Conservation (phyloP, 176 grass and related monocot genomes). For the Tillandsia leiboldiana region DNA sequence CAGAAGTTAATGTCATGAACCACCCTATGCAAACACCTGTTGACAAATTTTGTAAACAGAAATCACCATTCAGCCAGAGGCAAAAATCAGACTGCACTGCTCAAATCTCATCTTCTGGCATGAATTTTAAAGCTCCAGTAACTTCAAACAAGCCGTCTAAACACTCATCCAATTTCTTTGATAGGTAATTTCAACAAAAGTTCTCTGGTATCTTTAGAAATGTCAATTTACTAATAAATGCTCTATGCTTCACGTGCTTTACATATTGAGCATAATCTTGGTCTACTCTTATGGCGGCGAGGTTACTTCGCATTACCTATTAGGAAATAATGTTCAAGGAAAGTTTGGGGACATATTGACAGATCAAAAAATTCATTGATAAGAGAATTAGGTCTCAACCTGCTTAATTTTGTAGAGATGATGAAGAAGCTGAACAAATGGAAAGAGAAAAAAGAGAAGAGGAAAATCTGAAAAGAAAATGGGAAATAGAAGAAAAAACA, state of each 20-base stretch:
- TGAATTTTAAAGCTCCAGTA: constrained; percentile 22
- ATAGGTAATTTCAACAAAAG: constrained; percentile 34
- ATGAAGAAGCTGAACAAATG: too few species aligned
- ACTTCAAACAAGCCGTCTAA: constrained; percentile 42
- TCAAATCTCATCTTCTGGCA: constrained; percentile 18
- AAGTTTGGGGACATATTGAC: too few species aligned
- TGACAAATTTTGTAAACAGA: constrained; percentile 27
- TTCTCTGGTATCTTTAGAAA: background rate
- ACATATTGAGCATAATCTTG: background rate
- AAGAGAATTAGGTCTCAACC: too few species aligned
- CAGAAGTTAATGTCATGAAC: constrained; percentile 19
- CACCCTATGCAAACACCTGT: constrained; percentile 11
- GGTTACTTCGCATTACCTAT: background rate
- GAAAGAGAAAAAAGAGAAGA: too few species aligned
- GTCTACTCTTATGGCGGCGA: background rate
- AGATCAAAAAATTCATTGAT: too few species aligned
- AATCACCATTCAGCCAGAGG: constrained; percentile 17
- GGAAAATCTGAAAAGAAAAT: too few species aligned
- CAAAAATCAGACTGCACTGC: constrained; percentile 6
- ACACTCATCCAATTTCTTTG: constrained; percentile 54
- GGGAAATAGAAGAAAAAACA: too few species aligned
- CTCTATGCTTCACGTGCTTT: background rate
- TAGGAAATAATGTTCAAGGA: background rate
- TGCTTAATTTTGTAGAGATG: too few species aligned
- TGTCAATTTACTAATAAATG: background rate